A percentile compares a stretch with the other conserved stretches of the same genome.
Conservation (phyloP, 768 basidiomycete genomes). For the Lactifluus pinguis region DNA sequence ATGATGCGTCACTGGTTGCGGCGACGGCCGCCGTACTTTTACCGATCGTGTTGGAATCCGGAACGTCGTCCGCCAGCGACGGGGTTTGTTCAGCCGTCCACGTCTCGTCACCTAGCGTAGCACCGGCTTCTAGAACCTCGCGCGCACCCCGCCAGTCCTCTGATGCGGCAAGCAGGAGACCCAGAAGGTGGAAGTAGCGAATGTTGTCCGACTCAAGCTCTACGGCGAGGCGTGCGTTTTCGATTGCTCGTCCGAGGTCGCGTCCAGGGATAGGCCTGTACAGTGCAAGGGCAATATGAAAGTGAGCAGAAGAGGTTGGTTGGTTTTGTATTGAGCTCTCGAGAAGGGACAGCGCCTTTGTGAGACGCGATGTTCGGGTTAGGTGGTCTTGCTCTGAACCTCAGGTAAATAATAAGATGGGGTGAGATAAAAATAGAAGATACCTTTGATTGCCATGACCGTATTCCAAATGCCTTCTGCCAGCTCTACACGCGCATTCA, state of each 20-base stretch:
- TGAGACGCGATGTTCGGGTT: slow-evolving; percentile 50
- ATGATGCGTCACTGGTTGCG: neutral
- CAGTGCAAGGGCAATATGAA: slow-evolving; percentile 73
- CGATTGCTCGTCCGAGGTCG: slow-evolving; percentile 58
- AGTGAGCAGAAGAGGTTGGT: slow-evolving; percentile 52
- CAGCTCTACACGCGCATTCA: slow-evolving; percentile 51
- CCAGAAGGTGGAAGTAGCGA: slow-evolving; percentile 87
- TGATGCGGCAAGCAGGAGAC: slow-evolving; percentile 64
- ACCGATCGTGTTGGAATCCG: slow-evolving; percentile 6
- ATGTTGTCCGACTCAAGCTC: slow-evolving; percentile 55
- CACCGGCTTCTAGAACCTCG: slow-evolving; percentile 71
- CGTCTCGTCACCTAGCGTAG: slow-evolving; percentile 40
- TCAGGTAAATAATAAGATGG: neutral
- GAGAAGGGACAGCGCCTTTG: slow-evolving; percentile 45
- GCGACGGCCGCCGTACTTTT: neutral
- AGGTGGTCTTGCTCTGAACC: slow-evolving; percentile 56
- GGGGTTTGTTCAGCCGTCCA: slow-evolving; percentile 21
- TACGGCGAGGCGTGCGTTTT: slow-evolving; percentile 60
- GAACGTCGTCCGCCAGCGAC: neutral
- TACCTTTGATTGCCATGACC: slow-evolving; percentile 63
- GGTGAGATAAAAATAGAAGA: slow-evolving; percentile 9
- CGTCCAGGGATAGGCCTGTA: slow-evolving; percentile 55
- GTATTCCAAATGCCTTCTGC: slow-evolving; percentile 69
- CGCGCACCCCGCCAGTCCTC: slow-evolving; percentile 75
- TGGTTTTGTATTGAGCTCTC: slow-evolving; percentile 37